Conservation (phyloP, 2,329 filamentous ascomycete genomes). For the Beauveria medogensis region DNA sequence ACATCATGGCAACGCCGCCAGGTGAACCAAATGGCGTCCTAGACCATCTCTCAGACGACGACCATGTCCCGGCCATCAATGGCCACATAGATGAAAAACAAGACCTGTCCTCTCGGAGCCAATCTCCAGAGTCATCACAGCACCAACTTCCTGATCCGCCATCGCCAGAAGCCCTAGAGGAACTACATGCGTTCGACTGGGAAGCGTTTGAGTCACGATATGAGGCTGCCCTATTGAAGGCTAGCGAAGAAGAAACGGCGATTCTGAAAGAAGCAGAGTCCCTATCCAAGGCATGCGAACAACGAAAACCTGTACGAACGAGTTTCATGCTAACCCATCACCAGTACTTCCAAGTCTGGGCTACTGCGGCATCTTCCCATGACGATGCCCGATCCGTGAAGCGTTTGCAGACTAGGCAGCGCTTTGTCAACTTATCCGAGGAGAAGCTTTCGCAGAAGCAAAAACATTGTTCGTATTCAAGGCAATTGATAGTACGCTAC, state of each 20-base stretch:
- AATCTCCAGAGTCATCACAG: neutral
- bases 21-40: conserved; percentile 4
- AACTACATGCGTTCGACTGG: conserved; percentile 57
- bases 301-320: neutral
- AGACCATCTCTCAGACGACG: neutral
- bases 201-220: conserved; percentile 65
- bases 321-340: neutral
- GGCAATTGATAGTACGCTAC: too few relatives aligned
- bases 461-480: conserved; percentile 59
- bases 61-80: neutral
- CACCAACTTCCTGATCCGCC: neutral
- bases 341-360: conserved; percentile 76
- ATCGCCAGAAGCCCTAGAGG: conserved; percentile 1
- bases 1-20: neutral
- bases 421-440: conserved; percentile 69
- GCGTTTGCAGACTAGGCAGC: conserved; percentile 70
- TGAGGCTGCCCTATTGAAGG: conserved; percentile 53
- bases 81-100: neutral
- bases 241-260: conserved; percentile 54
- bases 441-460: conserved; percentile 64
- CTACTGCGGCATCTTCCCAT: conserved; percentile 58
- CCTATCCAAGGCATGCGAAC: conserved; percentile 50
- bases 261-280: conserved; percentile 59
- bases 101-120: neutral
- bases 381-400: conserved; percentile 73